Base-by-base conservation (phyloP, 2,329 filamentous ascomycete species). In the Fusarium virguliforme region DNA sequence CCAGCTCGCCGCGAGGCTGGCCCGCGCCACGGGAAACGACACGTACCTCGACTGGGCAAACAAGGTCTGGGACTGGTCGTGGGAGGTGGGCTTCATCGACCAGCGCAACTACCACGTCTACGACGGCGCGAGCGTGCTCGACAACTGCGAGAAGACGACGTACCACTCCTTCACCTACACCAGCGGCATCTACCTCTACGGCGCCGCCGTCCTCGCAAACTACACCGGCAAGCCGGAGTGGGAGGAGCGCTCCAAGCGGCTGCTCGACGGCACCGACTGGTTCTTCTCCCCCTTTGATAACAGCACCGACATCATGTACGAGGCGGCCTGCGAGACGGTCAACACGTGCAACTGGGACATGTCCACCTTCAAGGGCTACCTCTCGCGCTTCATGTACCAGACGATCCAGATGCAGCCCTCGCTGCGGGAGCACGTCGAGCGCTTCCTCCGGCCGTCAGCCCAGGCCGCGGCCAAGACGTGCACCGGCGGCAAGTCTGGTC, bases 1-100 rank as follows among this genome's bases (percentile, higher is more conserved):
- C 80, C 91, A 95, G 75, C 85, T 97, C 12, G 90, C 91, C 4
- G 92, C 94, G 1, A 90, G 93, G 18, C 85, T 95, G 13, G 92
- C 91, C 28, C 88, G 91, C 51, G 90, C 89, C 65, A 93, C 91
- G 0, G 89, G 89, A 15, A 91, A 93, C 74, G 79, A 86, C 55
- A 91, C 88, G 0, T 93, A 93, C 74, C 68, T 83, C 13, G 86
- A 91, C 18, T 94, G 91, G 91, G 91, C 91, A 1, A 79, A 85
- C 50, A 89, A 88, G 75, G 82, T 89, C n/a, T 92, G 86, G 82
- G 87, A 93, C 73, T 94, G 91, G 91, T 86, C 86, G 1, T 78
- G 80, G 50, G 79, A 81, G 2, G 80, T 90, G 8, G 87, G 88
- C 13, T 83, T 94, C 63, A 86, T 93, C 68, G 86, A 88, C 68